Evolutionary conservation across 169 alveolate genomes (phyloP).

Genomic region (Plasmodium falciparum): DNA sequence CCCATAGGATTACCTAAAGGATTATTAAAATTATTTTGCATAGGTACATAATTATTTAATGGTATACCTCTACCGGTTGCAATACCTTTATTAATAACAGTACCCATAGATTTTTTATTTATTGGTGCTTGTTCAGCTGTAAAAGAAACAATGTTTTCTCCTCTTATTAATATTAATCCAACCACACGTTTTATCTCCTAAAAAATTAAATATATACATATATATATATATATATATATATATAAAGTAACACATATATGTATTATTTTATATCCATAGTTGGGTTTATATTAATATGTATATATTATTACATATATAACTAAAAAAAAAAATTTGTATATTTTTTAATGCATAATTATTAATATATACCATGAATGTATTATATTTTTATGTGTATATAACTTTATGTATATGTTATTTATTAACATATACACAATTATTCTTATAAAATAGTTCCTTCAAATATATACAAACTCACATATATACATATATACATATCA

Average conservation of each 20-base stretch:
- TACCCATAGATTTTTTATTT: slow-evolving; percentile 76
- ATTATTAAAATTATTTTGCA: slow-evolving; percentile 43
- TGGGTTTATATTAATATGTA: too few relatives aligned
- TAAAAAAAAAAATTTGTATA: too few relatives aligned
- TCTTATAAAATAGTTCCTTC: slow-evolving; percentile 65
- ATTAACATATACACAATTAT: slow-evolving; percentile 70
- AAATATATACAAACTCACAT: background rate
- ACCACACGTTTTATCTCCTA: slow-evolving; percentile 96
- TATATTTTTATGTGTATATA: too few relatives aligned
- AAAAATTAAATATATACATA: background rate
- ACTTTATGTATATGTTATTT: background rate
- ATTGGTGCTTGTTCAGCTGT: slow-evolving; percentile 98
- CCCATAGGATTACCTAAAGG: slow-evolving; percentile 22
- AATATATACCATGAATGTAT: too few relatives aligned
- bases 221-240: too few relatives aligned
- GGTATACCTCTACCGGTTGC: slow-evolving; percentile 88
- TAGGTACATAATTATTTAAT: slow-evolving; percentile 65
- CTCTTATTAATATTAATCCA: slow-evolving; percentile 97
- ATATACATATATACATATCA: slow-evolving; percentile 1
- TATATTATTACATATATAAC: too few relatives aligned
- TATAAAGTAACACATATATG: too few relatives aligned
- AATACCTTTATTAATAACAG: slow-evolving; percentile 83
- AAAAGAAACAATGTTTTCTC: slow-evolving; percentile 97
- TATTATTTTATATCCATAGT: too few relatives aligned
- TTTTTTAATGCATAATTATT: too few relatives aligned